A percentile compares a stretch with the other conserved stretches of the same genome.
phyloP scores from a whole-genome alignment of 2,329 filamentous ascomycete genomes.

The Cordyceps javanica region DNA sequence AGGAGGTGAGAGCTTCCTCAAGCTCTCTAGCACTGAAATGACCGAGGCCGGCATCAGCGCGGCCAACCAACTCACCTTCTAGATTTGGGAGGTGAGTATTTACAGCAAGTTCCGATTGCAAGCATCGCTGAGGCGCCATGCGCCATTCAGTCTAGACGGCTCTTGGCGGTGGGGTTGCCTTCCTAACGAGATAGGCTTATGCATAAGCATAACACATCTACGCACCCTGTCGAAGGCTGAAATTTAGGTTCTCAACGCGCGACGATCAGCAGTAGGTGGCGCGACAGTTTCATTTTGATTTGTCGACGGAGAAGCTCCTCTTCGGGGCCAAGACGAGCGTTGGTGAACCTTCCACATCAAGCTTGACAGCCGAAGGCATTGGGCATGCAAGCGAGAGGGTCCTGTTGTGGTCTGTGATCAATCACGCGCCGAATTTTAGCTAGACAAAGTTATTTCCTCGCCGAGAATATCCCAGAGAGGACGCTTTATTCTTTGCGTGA shows the following conservation, averaged over 20 bases:
- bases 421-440: no score
- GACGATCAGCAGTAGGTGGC: no score
- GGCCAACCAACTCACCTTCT: not conserved
- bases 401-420: no score
- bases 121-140: not conserved
- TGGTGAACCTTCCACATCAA: not conserved
- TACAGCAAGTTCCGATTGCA: not conserved
- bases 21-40: not conserved
- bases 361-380: not conserved
- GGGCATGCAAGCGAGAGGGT: no score
- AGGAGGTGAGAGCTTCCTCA: not conserved
- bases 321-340: no score
- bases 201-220: not conserved
- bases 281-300: no score
- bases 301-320: no score
- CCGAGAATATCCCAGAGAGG: no score
- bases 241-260: no score
- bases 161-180: not conserved
- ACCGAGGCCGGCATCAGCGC: not conserved
- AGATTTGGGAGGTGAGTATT: not conserved
- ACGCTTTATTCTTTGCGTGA: no score
- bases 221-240: not conserved
- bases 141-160: not conserved
- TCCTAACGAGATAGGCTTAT: not conserved
- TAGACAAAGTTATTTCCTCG: no score